Evolutionary conservation across 345 rosid species (phyloP).

Genomic region (Carallia brachiata): DNA sequence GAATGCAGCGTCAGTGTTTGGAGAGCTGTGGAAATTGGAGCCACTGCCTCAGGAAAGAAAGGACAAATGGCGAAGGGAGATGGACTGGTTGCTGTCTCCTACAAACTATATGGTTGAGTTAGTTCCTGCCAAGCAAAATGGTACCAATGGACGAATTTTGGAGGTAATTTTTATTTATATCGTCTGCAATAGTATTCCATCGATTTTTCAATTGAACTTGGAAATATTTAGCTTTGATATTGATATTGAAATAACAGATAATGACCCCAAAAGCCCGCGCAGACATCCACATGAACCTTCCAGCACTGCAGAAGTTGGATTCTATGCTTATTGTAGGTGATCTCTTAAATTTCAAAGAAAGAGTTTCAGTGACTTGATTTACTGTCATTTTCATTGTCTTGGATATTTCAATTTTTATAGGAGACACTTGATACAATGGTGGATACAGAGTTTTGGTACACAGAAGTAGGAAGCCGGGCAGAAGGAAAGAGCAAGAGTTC

Average conservation of each 20-base stretch:
- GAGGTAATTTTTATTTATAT: conserved; percentile 50
- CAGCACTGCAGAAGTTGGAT: conserved; percentile 90
- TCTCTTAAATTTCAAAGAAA: conserved; percentile 23
- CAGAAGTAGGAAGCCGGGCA: conserved; percentile 73
- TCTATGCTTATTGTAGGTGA: conserved; percentile 80
- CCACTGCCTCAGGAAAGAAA: conserved; percentile 77
- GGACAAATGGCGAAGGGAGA: conserved; percentile 78
- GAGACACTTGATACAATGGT: conserved; percentile 85
- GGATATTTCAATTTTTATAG: conserved; percentile 38
- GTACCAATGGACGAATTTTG: conserved; percentile 66
- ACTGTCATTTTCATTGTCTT: not conserved
- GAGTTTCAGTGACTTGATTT: not conserved
- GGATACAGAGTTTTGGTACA: conserved; percentile 84
- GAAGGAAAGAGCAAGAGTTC: conserved; percentile 70
- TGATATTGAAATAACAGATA: conserved; percentile 50
- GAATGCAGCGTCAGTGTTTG: conserved; percentile 75
- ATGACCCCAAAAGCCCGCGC: conserved; percentile 94
- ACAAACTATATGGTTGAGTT: conserved; percentile 92
- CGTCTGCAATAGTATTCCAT: not conserved
- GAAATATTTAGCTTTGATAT: conserved; percentile 23
- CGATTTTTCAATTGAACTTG: not conserved
- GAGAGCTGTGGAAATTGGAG: conserved; percentile 95
- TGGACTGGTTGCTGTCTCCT: conserved; percentile 96
- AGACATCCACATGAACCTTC: conserved; percentile 91
- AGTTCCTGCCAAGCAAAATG: conserved; percentile 92